Percentiles rank a stretch among this genome's conserved stretches.
phyloP scores from a whole-genome alignment of 1,139 yeast genomes.

The Lodderomyces orthopsilosis region DNA sequence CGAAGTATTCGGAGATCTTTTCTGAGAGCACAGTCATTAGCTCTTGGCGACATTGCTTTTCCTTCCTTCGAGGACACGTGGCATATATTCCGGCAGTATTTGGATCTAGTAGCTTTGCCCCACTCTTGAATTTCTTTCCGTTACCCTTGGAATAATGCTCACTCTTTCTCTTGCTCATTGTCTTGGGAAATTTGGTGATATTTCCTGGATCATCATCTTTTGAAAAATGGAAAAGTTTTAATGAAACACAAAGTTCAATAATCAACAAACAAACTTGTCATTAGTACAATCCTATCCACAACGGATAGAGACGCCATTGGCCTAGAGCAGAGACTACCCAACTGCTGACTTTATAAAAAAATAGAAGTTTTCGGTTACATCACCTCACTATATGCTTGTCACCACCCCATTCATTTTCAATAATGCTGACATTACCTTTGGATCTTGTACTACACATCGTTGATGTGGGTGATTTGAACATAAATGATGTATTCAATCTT shows the following conservation, averaged over 20 bases:
- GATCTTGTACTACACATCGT: slow-evolving; percentile 13
- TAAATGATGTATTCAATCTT: slow-evolving; percentile 22
- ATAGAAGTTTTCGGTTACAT: no score
- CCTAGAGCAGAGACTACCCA: no score
- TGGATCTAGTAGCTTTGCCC: slow-evolving; percentile 62
- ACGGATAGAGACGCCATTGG: no score
- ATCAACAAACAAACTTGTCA: neutral
- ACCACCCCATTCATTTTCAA: neutral
- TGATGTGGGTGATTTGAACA: slow-evolving; percentile 18
- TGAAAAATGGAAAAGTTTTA: neutral
- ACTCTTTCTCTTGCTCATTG: slow-evolving; percentile 26
- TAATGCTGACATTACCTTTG: slow-evolving; percentile 12
- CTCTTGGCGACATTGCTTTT: slow-evolving; percentile 72
- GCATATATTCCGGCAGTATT: slow-evolving; percentile 82
- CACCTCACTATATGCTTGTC: no score
- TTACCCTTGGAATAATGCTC: slow-evolving; percentile 8
- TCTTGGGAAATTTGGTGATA: no score
- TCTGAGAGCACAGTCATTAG: slow-evolving; percentile 57
- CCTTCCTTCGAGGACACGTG: slow-evolving; percentile 78
- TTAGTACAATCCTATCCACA: no score
- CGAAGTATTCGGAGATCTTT: slow-evolving; percentile 54
- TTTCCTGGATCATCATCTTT: neutral
- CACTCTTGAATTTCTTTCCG: slow-evolving; percentile 40
- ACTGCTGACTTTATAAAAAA: no score
- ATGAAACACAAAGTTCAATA: neutral